Percentiles rank a stretch among this genome's conserved stretches.
Evolutionary conservation across 2,329 filamentous ascomycete genomes (phyloP).

Genomic region (Xylariales sp.): DNA sequence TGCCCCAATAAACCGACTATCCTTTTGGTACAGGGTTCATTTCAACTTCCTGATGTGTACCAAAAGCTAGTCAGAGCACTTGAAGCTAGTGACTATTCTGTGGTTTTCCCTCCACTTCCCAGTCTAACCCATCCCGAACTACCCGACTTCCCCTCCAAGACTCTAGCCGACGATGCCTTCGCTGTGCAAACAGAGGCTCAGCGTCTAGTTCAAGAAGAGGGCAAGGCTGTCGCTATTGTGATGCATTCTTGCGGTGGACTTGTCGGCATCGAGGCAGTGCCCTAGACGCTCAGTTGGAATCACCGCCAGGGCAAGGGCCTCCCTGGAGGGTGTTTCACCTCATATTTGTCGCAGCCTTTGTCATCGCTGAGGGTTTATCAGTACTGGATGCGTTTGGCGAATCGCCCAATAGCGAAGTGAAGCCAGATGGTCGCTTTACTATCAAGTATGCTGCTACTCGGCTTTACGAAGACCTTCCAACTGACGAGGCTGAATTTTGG

Average conservation of each 20-base stretch:
- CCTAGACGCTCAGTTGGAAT: constrained; percentile 10
- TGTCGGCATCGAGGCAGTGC: constrained; percentile 15
- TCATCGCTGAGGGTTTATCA: constrained; percentile 14
- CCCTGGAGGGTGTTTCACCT: constrained; percentile 13
- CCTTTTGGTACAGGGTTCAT: constrained; percentile 7
- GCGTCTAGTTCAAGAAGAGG: constrained; percentile 10
- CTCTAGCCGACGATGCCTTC: constrained; percentile 2
- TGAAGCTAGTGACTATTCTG: background rate
- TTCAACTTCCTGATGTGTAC: constrained; percentile 9
- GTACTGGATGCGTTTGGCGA: constrained; percentile 8
- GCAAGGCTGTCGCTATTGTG: constrained; percentile 12
- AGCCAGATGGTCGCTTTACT: constrained; percentile 10
- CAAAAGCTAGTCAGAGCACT: constrained; percentile 1
- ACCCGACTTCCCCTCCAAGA: constrained; percentile 6
- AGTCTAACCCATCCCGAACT: constrained; percentile 2
- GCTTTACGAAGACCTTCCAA: constrained; percentile 15
- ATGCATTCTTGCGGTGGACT: constrained; percentile 21
- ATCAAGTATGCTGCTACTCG: constrained; percentile 6
- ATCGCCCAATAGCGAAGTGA: constrained; percentile 2
- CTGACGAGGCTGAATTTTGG: constrained; percentile 12
- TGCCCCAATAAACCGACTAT: constrained; percentile 9
- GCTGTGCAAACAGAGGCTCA: background rate
- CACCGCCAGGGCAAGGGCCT: constrained; percentile 8
- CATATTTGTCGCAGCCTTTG: constrained; percentile 15
- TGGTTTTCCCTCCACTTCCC: constrained; percentile 6